Conservation (phyloP, 164 flowering plant species). For the Nelumbo lutea region DNA sequence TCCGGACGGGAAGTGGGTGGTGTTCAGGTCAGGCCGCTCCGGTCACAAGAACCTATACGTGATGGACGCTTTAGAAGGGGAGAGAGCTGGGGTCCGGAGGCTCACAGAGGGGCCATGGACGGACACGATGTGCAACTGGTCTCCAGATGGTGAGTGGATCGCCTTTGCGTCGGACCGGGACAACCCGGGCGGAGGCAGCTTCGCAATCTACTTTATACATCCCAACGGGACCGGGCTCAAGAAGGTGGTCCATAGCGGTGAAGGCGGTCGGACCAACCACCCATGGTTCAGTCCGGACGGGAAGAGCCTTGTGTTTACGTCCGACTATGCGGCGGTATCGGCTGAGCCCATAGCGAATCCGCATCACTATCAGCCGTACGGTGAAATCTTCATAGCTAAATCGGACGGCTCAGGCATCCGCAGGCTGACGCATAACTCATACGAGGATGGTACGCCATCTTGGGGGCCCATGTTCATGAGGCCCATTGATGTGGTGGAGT, state of each 20-base stretch:
- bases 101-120: slow-evolving; percentile 87
- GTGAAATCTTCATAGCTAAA: slow-evolving; percentile 60
- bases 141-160: slow-evolving; percentile 90
- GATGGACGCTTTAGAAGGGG: slow-evolving; percentile 79
- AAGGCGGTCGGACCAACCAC: slow-evolving; percentile 69
- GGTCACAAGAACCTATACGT: slow-evolving; percentile 81
- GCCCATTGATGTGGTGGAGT: slow-evolving; percentile 40
- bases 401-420: slow-evolving; percentile 56
- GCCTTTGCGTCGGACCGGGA: slow-evolving; percentile 74
- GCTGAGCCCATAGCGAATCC: slow-evolving; percentile 84
- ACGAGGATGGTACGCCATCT: slow-evolving; percentile 90
- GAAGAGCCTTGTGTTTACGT: slow-evolving; percentile 56
- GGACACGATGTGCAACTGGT: slow-evolving; percentile 90
- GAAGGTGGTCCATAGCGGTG: slow-evolving; percentile 58
- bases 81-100: slow-evolving; percentile 41
- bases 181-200: slow-evolving; percentile 64
- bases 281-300: slow-evolving; percentile 83
- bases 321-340: slow-evolving; percentile 73
- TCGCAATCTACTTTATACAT: slow-evolving; percentile 57
- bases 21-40: slow-evolving; percentile 74
- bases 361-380: slow-evolving; percentile 85
- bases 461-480: slow-evolving; percentile 52
- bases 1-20: slow-evolving; percentile 83
- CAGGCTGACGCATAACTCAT: slow-evolving; percentile 76
- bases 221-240: slow-evolving; percentile 78